Evolutionary conservation across 1,139 yeast species (phyloP), one percentile per base, ranked within the genome.

Genomic region (Lodderomyces oxycetoniae): DNA sequence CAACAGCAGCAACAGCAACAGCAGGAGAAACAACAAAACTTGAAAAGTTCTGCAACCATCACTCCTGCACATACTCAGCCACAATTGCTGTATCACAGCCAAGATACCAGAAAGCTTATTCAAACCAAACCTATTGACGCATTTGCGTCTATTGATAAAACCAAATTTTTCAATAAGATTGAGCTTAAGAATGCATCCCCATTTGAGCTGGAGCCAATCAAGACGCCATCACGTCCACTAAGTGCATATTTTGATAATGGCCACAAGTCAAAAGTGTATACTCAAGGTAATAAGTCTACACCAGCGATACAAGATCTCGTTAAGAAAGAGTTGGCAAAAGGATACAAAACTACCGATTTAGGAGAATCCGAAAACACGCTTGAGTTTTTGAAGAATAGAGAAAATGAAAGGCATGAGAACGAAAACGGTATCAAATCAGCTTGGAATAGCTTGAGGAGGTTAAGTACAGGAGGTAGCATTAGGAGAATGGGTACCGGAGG

Each of bases 311-410:
- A 67, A 35, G 59, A 57, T 30, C 61, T 55, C 37, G 59, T 68
- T 10, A 60, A 61, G 31, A 47, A 48, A 33, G 71, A 67, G 36
- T 49, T 65, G 15, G 50, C 52, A 33, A 56, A 55, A 33, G 35
- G 47, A 25, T 31, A 31, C 21, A 57, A 53, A 25, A 51, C 47
- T 15, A 48, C 9, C 25, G 50, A 25, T 24, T 42, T 17, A 32
- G 47, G 25, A 35, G 31, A 30, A 14, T 17, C 19, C 3, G 57
- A 55, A 13, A 26, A 25, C 29, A 67, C 72, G 0, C 47, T 68
- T 31, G 85, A 80, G 36, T 85, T 82, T 49, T 59, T 85, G 41
- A 72, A 75, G 41, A 65, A 68, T 17, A 61, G 77, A 42, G 71
- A 66, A 9, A 24, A 24, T 16, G 6, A 15, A n/a, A 27, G 5